Percentiles rank a stretch among this genome's conserved stretches.
These are phyloP conservation scores for Mallotus nudiflorus DNA, from an alignment of 345 rosid genomes.

Conservation along the genomic window DNA sequence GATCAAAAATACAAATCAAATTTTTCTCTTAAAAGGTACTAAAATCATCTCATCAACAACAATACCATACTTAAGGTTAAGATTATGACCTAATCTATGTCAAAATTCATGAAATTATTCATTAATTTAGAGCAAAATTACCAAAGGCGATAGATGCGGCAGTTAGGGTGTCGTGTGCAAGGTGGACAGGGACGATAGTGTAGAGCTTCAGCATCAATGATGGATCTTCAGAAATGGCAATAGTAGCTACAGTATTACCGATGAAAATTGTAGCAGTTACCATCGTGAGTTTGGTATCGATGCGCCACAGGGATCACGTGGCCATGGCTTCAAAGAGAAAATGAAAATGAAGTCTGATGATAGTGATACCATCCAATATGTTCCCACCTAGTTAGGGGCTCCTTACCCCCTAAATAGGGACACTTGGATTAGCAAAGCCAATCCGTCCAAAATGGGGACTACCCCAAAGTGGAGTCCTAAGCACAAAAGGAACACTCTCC, in stretches of 20 bases:
- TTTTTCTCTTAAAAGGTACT: too few relatives aligned
- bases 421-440: too few relatives aligned
- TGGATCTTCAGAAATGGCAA: constrained; percentile 75
- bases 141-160: constrained; percentile 90
- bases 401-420: too few relatives aligned
- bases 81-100: too few relatives aligned
- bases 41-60: background rate
- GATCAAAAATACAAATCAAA: background rate
- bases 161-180: constrained; percentile 61
- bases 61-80: background rate
- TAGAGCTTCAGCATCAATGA: constrained; percentile 65
- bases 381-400: too few relatives aligned
- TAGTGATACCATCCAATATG: too few relatives aligned
- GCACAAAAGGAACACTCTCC: too few relatives aligned
- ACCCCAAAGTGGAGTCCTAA: too few relatives aligned
- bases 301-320: constrained; percentile 66
- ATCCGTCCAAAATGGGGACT: too few relatives aligned
- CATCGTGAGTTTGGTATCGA: constrained; percentile 52
- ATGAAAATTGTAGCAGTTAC: constrained; percentile 57
- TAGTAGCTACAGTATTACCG: constrained; percentile 60
- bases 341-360: too few relatives aligned
- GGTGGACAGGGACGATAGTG: constrained; percentile 74
- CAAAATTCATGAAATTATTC: too few relatives aligned
- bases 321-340: too few relatives aligned
- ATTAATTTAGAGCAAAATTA: constrained; percentile 29